phyloP scores from a whole-genome alignment of 163 green algal species.

The Trebouxiophyceae sp. region DNA sequence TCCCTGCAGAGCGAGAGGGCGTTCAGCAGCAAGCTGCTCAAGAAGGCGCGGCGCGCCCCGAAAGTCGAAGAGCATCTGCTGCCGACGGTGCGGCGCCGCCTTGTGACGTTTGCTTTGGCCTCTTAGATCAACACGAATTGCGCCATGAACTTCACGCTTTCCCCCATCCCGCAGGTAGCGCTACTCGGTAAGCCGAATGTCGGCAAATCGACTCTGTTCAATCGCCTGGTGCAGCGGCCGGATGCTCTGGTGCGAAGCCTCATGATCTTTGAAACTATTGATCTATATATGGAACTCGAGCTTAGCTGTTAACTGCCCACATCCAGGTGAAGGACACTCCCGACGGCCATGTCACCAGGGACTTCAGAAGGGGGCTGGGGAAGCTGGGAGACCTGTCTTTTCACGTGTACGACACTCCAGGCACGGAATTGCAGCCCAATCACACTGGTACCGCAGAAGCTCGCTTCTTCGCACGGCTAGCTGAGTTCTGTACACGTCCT shows the following conservation, averaged over 20 bases:
- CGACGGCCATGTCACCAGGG: conserved; percentile 81
- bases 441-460: too few relatives aligned
- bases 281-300: not conserved
- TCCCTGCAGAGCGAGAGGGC: too few relatives aligned
- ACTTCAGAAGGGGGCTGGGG: conserved; percentile 72
- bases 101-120: too few relatives aligned
- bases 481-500: too few relatives aligned
- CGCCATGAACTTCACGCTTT: too few relatives aligned
- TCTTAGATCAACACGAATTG: too few relatives aligned
- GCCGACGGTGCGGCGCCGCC: too few relatives aligned
- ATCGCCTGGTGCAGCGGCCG: conserved; percentile 51
- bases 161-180: conserved; percentile 54
- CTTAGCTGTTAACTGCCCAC: not conserved
- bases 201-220: conserved; percentile 89
- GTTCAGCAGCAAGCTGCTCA: too few relatives aligned
- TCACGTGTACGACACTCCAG: conserved; percentile 73
- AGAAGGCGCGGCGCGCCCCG: too few relatives aligned
- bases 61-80: too few relatives aligned
- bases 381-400: conserved; percentile 78
- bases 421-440: too few relatives aligned
- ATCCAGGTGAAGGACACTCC: conserved; percentile 84
- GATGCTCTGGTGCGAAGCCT: conserved; percentile 61
- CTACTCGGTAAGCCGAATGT: conserved; percentile 82
- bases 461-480: too few relatives aligned
- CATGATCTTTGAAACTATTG: not conserved